Base-by-base conservation (phyloP, 768 basidiomycete species). In the Lentinula aciculospora region DNA sequence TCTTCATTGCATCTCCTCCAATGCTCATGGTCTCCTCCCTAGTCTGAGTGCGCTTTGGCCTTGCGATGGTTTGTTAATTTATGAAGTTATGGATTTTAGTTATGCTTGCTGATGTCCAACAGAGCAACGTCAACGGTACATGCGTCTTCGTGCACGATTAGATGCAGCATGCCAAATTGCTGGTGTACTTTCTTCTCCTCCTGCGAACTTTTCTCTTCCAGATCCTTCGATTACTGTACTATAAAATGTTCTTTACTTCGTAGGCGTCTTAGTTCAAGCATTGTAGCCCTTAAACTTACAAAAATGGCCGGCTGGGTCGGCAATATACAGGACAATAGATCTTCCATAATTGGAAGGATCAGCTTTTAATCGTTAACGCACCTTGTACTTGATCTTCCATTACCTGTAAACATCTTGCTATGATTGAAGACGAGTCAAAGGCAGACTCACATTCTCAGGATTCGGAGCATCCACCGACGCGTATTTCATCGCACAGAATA, bases 41-140 rank as follows among this genome's bases (percentile, higher is more conserved):
- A 77, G 77, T 67, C 67, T 88, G 59, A 79, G 79, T 47, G 73
- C 76, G 5, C 63, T 87, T 45, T 88, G 85, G 85, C 86, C 87
- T 0, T 88, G 84, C 65, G 65, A 72, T 56, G 81, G 86, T 86
- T 63, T 63, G 73, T 67, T 40, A 32, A 57, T 58, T 44, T 28
- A 56, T 56, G 40, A 31, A 6, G 13, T 25, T 37, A 34, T 34
- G 15, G 39, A 27, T 29, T 46, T 45, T 42, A 62, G 62, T 42
- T 31, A 29, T 34, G 32, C 1, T 21, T 9, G 28, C 29, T 25
- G 6, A 32, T 57, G 25, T 19, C 27, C 49, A 34, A 17, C 56
- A 85, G 86, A 79, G 61, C 82, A 84, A 76, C 72, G 82, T 50
- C 65, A 67, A 46, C 74, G 76, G 21, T 81, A 82, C 61, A 71